Percentiles rank a stretch among this genome's conserved stretches.
phyloP scores from a whole-genome alignment of 495 filamentous ascomycete genomes.

The Xylaria bambusicola region DNA sequence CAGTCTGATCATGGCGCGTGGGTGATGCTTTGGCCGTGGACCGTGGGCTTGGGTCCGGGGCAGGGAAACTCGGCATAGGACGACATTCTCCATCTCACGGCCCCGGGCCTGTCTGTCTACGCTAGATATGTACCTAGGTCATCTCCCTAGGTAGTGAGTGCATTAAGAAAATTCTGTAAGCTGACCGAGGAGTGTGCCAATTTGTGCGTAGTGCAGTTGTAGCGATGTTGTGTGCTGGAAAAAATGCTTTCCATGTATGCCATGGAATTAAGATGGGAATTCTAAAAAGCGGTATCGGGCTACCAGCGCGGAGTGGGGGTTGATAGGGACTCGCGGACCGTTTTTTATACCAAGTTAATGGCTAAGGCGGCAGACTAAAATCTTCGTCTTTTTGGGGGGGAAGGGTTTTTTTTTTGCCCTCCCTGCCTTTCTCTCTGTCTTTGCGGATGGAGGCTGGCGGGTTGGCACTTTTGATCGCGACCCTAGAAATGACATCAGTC shows the following conservation, averaged over 20 bases:
- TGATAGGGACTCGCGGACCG: background rate
- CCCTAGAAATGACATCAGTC: conserved; percentile 14
- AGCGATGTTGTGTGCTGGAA: no score
- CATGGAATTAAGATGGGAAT: conserved; percentile 14
- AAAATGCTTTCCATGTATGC: no score
- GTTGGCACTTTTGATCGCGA: background rate
- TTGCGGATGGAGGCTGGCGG: no score
- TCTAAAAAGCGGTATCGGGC: conserved; percentile 4
- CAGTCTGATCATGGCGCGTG: no score
- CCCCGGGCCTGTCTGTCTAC: no score
- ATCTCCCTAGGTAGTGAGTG: no score
- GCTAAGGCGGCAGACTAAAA: background rate
- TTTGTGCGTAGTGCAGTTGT: no score
- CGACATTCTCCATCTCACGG: background rate
- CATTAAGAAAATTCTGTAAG: no score
- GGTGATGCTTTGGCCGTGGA: background rate
- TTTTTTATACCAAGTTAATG: background rate
- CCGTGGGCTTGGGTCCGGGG: no score
- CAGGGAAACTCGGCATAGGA: no score
- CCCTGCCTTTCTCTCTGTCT: background rate
- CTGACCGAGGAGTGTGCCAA: background rate
- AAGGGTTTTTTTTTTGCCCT: background rate
- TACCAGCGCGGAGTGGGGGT: conserved; percentile 8
- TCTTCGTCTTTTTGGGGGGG: background rate
- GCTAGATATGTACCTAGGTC: no score